Evolutionary conservation across 1,284 basidiomycete genomes (phyloP).

Genomic region (Apiotrichum brassicae): DNA sequence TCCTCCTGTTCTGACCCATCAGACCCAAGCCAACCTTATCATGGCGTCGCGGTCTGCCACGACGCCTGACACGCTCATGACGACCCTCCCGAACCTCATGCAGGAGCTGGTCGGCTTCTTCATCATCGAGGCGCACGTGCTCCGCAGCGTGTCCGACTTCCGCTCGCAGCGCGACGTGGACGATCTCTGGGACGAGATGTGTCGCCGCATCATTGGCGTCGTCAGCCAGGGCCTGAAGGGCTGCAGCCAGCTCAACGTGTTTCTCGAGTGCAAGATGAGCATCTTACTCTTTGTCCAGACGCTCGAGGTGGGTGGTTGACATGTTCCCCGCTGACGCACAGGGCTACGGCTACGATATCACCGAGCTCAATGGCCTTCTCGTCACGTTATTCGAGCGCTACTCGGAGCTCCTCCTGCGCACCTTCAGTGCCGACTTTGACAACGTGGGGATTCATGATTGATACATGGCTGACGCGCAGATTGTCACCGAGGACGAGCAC

Average conservation of each 20-base stretch:
- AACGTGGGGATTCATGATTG: constrained; percentile 50
- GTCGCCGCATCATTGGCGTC: constrained; percentile 66
- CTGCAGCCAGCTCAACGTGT: constrained; percentile 75
- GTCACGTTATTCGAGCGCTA: constrained; percentile 87
- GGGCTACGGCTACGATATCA: constrained; percentile 80
- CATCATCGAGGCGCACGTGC: constrained; percentile 89
- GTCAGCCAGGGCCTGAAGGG: constrained; percentile 67
- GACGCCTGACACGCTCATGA: constrained; percentile 50
- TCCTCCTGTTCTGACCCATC: background rate
- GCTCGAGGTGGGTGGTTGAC: constrained; percentile 61
- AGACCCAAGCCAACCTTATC: constrained; percentile 96
- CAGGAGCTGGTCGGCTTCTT: constrained; percentile 99
- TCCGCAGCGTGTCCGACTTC: constrained; percentile 74
- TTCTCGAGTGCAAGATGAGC: constrained; percentile 75
- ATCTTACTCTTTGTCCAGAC: constrained; percentile 87
- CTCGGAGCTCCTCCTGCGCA: constrained; percentile 69
- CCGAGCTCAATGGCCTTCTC: constrained; percentile 75
- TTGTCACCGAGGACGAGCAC: constrained; percentile 82
- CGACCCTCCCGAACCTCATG: constrained; percentile 54
- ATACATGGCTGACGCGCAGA: constrained; percentile 50
- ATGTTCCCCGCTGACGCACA: constrained; percentile 37
- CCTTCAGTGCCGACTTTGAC: constrained; percentile 77
- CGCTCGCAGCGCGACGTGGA: constrained; percentile 86
- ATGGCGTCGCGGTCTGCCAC: constrained; percentile 58
- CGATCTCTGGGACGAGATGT: constrained; percentile 90